Evolutionary conservation across 306 rosid genomes (phyloP), one percentile per base, ranked within the genome.

Genomic region (Quercus glauca): DNA sequence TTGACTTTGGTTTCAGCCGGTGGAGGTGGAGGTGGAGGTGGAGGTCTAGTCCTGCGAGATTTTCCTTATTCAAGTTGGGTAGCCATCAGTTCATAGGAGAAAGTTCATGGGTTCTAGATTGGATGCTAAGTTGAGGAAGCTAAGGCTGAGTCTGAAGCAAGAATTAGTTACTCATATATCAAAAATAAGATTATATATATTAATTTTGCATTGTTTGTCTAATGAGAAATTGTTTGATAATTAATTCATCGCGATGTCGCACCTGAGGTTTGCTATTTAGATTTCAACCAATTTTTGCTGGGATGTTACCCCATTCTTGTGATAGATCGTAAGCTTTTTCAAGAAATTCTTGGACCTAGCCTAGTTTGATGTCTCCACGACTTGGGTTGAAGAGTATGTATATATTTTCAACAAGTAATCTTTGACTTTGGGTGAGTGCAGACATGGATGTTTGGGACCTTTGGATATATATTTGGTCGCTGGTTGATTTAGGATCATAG

Each of bases 311-410:
- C 99, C 98, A 91, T 84, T 83, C 87, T 70, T 82, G 88, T 13
- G 98, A 90, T 78, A 95, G 78, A 80, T 87, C 61, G 83, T 89
- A 84, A 61, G 99, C 99, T 75, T 88, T 92, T 83, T 89, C 95
- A 83, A 95, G 93, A 75, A 95, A 78, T 73, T 91, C 76, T 77
- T 97, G 85, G 69, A 92, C 90, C 99, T 94, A 78, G 59, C 96
- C 98, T 28, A 92, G 92, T 87, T 92, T 95, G 83, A 91, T 89
- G 79, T 95, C 99, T 79, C 99, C 99, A 55, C 98, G 97, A 35
- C 82, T 92, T 61, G 99, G 99, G 85, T 95, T 95, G 87, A 90
- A 95, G 45, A 95, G 78, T 58, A 95, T 93, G 72, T 95, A 97
- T 77, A 83, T 89, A 79, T 92, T 95, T 81, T 93, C 98, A 53